Evolutionary conservation across 805 yeast genomes (phyloP).

Genomic region (Maudiozyma saulgeensis): DNA sequence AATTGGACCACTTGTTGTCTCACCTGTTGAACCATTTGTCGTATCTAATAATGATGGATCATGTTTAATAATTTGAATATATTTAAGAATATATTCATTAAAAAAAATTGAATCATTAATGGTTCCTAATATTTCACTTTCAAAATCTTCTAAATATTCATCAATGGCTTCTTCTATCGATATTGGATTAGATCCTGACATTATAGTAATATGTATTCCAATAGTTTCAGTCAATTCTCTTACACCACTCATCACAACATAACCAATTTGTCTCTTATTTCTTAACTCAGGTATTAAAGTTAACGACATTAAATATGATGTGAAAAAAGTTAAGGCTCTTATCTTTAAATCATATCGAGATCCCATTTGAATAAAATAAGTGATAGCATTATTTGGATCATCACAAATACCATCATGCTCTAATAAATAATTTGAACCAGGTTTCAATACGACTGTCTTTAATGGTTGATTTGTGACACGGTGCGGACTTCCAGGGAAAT

Average conservation of each 20-base stretch:
- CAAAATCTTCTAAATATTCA: constrained; percentile 38
- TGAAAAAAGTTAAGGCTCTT: constrained; percentile 37
- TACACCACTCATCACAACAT: constrained; percentile 49
- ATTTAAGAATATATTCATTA: constrained; percentile 30
- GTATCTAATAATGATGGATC: not conserved
- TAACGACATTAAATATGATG: constrained; percentile 38
- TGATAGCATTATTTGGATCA: constrained; percentile 46
- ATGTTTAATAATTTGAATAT: constrained; percentile 21
- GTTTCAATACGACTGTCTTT: constrained; percentile 34
- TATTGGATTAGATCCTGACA: constrained; percentile 41
- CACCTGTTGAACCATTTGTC: constrained; percentile 3
- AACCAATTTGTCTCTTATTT: constrained; percentile 51
- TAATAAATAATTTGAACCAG: constrained; percentile 30
- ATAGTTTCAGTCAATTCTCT: constrained; percentile 41
- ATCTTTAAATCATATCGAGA: constrained; percentile 28
- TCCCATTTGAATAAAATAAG: constrained; percentile 51
- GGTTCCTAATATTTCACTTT: constrained; percentile 17
- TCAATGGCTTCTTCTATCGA: constrained; percentile 39
- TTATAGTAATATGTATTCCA: constrained; percentile 50
- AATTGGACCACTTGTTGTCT: constrained; percentile 26
- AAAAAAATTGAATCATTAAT: constrained; percentile 32
- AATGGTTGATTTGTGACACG: not conserved
- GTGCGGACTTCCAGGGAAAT: not conserved
- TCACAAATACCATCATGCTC: constrained; percentile 29
- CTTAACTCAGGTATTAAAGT: constrained; percentile 41